Evolutionary conservation across 805 yeast genomes (phyloP).

Genomic region (Isabelozyma gotoi): DNA sequence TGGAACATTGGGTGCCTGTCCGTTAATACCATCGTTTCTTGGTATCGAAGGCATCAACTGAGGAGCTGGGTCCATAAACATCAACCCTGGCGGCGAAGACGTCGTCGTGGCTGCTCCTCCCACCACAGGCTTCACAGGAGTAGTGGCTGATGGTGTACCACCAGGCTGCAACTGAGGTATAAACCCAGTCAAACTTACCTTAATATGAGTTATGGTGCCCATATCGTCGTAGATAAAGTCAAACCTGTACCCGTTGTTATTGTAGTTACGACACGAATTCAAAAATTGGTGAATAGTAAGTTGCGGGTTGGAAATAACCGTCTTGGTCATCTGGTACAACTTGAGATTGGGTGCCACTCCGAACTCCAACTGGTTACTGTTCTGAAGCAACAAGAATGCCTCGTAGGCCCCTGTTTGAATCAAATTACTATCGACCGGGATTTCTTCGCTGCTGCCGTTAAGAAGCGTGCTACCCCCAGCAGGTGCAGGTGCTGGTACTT

Average conservation of each 20-base stretch:
- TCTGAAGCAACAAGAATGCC: constrained; percentile 37
- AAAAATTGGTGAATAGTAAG: constrained; percentile 33
- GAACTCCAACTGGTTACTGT: constrained; percentile 33
- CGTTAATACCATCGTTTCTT: background rate
- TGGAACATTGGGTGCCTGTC: background rate
- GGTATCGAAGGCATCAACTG: background rate
- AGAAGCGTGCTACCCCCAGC: background rate
- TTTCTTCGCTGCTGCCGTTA: background rate
- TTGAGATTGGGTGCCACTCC: constrained; percentile 35
- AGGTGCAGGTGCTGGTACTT: background rate
- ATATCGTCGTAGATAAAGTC: constrained; percentile 46
- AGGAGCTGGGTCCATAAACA: background rate
- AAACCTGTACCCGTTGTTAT: constrained; percentile 31
- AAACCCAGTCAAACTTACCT: constrained; percentile 16
- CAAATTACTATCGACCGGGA: constrained; percentile 23
- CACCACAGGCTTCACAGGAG: background rate
- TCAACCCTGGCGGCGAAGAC: constrained; percentile 15
- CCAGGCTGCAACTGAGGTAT: background rate
- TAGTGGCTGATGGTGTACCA: background rate
- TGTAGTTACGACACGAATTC: constrained; percentile 21
- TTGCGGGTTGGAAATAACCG: constrained; percentile 23
- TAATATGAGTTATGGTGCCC: constrained; percentile 44
- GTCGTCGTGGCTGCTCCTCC: background rate
- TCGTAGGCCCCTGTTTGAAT: constrained; percentile 43
- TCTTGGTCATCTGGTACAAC: constrained; percentile 31